Base-by-base conservation (phyloP, 2,329 filamentous ascomycete species). In the Tothia fuscella region DNA sequence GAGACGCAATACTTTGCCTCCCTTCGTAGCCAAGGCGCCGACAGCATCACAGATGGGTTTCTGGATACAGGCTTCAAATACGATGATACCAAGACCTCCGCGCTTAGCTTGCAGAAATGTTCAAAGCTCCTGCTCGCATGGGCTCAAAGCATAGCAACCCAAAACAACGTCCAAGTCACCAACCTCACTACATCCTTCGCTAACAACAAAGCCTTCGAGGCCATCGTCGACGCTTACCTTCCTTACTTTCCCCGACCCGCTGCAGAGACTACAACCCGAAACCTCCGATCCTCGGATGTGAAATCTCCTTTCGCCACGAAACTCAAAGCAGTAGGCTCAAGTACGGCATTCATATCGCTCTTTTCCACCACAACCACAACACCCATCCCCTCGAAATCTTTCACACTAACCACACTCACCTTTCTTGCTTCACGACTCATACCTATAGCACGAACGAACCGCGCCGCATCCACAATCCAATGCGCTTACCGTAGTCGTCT, bases 161-260 rank as follows among this genome's bases (percentile, higher is more conserved):
- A 66, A 3, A 60, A 65, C 44, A 65, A 64, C 3, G 47, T 71
- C 4, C 54, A 54, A 5, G 57, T 78, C 28, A 54, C 61, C 10
- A 78, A 78, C 42, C 57, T 78, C 43, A 75, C 69, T 1, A 76
- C 72, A 5, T 70, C 66, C 35, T 78, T 80, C 51, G 63, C 72
- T 4, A 65, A 75, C 48, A 68, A 68, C 16, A 62, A 56, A 33
- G 63, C 73, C 13, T 70, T 78, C 40, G 62, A 65, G 43, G 65
- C 65, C 6, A 74, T 80, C 38, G 61, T 79, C 2, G 67, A 73
- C 35, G 68, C 72, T 28, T 79, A 79, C 51, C 61, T 71, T 42
- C 54, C 57, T 5, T 68, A 61, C 48, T 55, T 70, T 13, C 53
- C 54, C 16, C 9, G 16, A 6, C 24, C 36, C 12, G 25, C 50